Percentiles rank a stretch among this genome's conserved stretches.
Evolutionary conservation across 305 asterid species (phyloP).

Genomic region (Solanum aculeatissimum): DNA sequence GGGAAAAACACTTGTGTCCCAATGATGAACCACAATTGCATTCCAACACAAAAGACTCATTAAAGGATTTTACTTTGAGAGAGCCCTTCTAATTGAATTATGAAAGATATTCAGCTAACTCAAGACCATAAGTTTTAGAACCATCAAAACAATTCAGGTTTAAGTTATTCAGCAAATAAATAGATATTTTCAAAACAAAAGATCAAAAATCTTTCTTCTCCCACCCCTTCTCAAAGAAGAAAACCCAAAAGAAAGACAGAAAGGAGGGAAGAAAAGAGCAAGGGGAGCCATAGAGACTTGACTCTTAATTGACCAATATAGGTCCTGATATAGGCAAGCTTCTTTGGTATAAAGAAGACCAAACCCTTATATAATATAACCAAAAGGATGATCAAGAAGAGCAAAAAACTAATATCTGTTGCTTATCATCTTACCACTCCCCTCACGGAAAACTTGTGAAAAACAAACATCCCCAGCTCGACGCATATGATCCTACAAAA

Average conservation of each 20-base stretch:
- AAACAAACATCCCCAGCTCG: conserved; percentile 99
- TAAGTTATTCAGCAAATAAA: not conserved
- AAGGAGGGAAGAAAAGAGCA: not conserved
- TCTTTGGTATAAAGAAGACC: not conserved
- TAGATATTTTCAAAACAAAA: not conserved
- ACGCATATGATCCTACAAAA: conserved; percentile 93
- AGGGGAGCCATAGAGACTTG: not conserved
- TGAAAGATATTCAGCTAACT: not conserved
- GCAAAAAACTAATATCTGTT: not conserved
- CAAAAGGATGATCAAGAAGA: not conserved
- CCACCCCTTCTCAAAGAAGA: not conserved
- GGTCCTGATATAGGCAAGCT: not conserved
- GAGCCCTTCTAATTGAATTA: not conserved
- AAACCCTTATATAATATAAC: not conserved
- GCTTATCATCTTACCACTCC: conserved; percentile 55
- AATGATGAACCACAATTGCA: not conserved
- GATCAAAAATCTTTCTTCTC: not conserved
- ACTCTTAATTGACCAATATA: not conserved
- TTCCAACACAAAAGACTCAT: not conserved
- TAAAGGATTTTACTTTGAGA: not conserved
- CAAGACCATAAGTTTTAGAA: not conserved
- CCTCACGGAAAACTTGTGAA: conserved; percentile 92
- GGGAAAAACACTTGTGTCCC: not conserved
- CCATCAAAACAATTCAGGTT: not conserved
- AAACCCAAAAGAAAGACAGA: not conserved